Percentiles rank a stretch among this genome's conserved stretches.
Conservation (phyloP, 2,329 filamentous ascomycete species). For the Falciphora oryzae region DNA sequence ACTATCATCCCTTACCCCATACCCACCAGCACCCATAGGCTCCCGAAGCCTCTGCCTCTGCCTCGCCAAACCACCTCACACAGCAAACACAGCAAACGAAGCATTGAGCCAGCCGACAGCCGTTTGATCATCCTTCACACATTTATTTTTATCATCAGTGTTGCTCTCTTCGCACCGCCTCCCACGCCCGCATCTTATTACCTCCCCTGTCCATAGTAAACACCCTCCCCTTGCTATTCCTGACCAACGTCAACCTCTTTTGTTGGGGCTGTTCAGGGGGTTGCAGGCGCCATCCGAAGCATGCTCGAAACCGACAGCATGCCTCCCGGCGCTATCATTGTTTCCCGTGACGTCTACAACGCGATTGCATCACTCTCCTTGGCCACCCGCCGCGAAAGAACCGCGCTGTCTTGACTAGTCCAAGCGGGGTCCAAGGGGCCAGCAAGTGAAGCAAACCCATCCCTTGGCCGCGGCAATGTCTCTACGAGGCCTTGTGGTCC, state of each 20-base stretch:
- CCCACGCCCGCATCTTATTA: neutral
- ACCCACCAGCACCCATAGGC: too few relatives aligned
- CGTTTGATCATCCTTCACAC: neutral
- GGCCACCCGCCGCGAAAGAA: neutral
- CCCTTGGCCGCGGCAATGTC: neutral
- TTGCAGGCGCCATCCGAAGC: neutral
- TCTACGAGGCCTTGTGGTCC: too few relatives aligned
- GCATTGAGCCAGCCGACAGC: too few relatives aligned
- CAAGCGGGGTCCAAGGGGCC: neutral
- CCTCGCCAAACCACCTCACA: too few relatives aligned
- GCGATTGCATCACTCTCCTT: neutral
- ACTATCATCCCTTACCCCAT: too few relatives aligned
- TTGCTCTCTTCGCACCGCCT: too few relatives aligned
- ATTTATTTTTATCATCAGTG: neutral
- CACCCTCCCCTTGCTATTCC: neutral
- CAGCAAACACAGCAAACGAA: too few relatives aligned
- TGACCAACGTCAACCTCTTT: neutral
- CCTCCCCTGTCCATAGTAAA: neutral
- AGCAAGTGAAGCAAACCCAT: neutral
- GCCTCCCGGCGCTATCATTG: neutral
- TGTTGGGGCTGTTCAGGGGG: neutral
- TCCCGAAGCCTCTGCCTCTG: too few relatives aligned
- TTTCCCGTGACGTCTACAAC: neutral
- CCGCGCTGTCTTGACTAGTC: too few relatives aligned
- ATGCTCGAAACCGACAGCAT: neutral